Conservation (phyloP, 2,329 filamentous ascomycete genomes). For the Penicillium sclerotiorum region DNA sequence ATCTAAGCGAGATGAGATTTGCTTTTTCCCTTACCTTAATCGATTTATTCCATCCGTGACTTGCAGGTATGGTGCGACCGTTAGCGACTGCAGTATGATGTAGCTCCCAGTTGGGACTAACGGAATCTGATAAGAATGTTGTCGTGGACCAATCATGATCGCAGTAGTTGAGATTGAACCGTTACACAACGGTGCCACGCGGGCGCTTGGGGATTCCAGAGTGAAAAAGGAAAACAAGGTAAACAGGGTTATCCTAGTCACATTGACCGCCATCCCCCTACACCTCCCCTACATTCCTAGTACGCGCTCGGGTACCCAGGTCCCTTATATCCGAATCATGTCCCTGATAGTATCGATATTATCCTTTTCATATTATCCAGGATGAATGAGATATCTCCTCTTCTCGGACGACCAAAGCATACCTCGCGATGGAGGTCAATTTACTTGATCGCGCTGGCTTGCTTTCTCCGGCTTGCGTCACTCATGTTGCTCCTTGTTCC, state of each 20-base stretch:
- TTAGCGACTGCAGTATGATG: too few species aligned
- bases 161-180: not conserved
- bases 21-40: not conserved
- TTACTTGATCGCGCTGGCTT: not conserved
- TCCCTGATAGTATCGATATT: too few species aligned
- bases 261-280: not conserved
- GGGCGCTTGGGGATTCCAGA: not conserved
- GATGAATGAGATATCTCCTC: not conserved
- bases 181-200: not conserved
- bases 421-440: not conserved
- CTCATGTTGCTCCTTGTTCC: not conserved
- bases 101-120: too few species aligned
- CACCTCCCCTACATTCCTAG: not conserved
- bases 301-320: not conserved
- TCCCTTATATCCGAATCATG: not conserved
- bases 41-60: too few species aligned
- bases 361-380: not conserved
- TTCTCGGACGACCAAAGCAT: not conserved
- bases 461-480: not conserved
- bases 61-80: too few species aligned
- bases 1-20: too few species aligned
- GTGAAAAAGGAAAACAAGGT: not conserved
- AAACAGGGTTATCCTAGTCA: too few species aligned
- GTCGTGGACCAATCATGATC: not conserved
- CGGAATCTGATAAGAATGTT: constrained; percentile 1